A percentile compares a stretch with the other conserved stretches of the same genome.
Conservation (phyloP, 495 filamentous ascomycete genomes). For the Antarctomyces pellizariae region DNA sequence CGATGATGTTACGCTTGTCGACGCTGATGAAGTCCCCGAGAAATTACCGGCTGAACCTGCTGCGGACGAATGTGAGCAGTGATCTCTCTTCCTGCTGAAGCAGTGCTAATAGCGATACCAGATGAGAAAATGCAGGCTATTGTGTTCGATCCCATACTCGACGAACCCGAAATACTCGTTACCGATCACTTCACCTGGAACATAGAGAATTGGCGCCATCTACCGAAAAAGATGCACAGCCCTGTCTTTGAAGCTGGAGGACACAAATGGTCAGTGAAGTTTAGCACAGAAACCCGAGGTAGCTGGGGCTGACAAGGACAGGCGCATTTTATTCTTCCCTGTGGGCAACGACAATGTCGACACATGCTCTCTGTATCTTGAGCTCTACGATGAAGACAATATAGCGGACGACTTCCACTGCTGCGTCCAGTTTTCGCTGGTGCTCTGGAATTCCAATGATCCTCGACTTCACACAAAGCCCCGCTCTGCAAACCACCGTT, state of each 20-base stretch:
- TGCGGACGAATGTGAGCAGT: no score
- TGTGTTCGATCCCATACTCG: slow-evolving; percentile 34
- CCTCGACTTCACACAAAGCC: slow-evolving; percentile 50
- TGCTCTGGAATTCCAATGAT: slow-evolving; percentile 82
- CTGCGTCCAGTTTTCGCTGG: slow-evolving; percentile 86
- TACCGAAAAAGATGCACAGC: slow-evolving; percentile 60
- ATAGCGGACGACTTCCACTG: slow-evolving; percentile 79
- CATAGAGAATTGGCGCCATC: slow-evolving; percentile 53
- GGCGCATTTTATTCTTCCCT: slow-evolving; percentile 88
- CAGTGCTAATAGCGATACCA: slow-evolving; percentile 15
- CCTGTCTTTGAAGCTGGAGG: slow-evolving; percentile 72
- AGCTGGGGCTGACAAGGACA: slow-evolving; percentile 16
- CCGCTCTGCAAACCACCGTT: slow-evolving; percentile 81
- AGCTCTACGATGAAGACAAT: slow-evolving; percentile 49
- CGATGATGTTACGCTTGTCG: no score
- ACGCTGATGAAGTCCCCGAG: no score
- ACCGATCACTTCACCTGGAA: slow-evolving; percentile 65
- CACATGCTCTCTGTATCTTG: slow-evolving; percentile 81
- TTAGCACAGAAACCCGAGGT: background rate
- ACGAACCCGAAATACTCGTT: slow-evolving; percentile 50
- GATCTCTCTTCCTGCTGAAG: slow-evolving; percentile 1
- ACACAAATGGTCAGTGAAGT: slow-evolving; percentile 50
- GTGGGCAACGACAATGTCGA: slow-evolving; percentile 86
- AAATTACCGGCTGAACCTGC: no score
- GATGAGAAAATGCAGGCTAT: slow-evolving; percentile 66